phyloP scores from a whole-genome alignment of 1,284 basidiomycete genomes.

The Pseudozyma sp. region DNA sequence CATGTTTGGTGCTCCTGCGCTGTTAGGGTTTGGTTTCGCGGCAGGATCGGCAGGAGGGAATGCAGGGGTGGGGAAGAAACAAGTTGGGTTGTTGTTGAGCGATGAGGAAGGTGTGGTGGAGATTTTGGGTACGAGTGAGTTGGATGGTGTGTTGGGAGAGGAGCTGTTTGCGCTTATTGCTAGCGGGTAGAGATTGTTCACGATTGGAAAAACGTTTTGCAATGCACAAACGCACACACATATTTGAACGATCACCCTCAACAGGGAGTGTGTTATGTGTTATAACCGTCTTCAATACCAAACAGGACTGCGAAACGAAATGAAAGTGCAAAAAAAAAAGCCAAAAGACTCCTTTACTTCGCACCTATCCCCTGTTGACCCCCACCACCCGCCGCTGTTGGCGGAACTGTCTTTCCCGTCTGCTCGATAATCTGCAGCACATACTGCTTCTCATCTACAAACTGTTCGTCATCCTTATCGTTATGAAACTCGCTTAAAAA shows the following conservation, averaged over 20 bases:
- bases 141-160: constrained; percentile 35
- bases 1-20: constrained; percentile 75
- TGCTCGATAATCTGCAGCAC: constrained; percentile 66
- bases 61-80: constrained; percentile 17
- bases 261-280: too few relatives aligned
- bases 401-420: constrained; percentile 24
- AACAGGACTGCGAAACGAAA: not conserved
- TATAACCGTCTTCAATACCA: too few relatives aligned
- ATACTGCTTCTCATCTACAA: constrained; percentile 68
- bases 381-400: not conserved
- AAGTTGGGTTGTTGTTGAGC: constrained; percentile 38
- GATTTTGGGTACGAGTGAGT: constrained; percentile 38
- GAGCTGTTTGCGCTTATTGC: constrained; percentile 46
- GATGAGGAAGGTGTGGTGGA: constrained; percentile 52
- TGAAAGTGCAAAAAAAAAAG: not conserved
- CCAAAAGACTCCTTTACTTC: constrained; percentile 1
- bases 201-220: not conserved
- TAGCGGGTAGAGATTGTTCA: constrained; percentile 8
- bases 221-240: constrained; percentile 1
- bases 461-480: constrained; percentile 81
- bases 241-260: too few relatives aligned
- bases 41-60: constrained; percentile 1
- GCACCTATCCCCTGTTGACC: constrained; percentile 13
- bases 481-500: constrained; percentile 96
- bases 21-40: constrained; percentile 55